phyloP scores from a whole-genome alignment of 192 early-diverging fungal species.

The Coemansia sp. region DNA sequence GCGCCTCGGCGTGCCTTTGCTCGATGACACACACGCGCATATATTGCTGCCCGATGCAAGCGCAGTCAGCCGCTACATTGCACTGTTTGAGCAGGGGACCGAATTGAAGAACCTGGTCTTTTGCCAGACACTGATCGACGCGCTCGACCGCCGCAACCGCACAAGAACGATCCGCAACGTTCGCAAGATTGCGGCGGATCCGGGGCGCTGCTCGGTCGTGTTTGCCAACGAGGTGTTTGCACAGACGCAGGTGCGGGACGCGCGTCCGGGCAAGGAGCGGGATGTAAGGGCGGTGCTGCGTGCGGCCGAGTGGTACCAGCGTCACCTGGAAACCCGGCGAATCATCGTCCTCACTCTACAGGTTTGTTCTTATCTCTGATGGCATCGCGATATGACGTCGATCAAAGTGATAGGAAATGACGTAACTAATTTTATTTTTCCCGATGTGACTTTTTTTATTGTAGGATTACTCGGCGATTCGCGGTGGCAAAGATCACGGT shows the following conservation, averaged over 20 bases:
- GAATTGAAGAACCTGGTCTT: conserved; percentile 62
- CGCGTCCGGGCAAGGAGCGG: conserved; percentile 23
- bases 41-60: conserved; percentile 38
- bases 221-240: conserved; percentile 72
- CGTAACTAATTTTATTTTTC: too few species aligned
- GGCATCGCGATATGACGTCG: conserved; percentile 10
- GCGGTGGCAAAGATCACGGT: too few species aligned
- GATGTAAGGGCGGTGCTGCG: conserved; percentile 59
- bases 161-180: conserved; percentile 61
- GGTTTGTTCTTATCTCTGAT: conserved; percentile 16
- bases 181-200: conserved; percentile 59
- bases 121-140: conserved; percentile 61
- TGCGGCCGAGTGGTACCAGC: conserved; percentile 59
- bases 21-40: neutral
- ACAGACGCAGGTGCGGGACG: conserved; percentile 28
- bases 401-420: neutral
- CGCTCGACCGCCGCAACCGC: conserved; percentile 62
- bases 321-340: conserved; percentile 42
- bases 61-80: conserved; percentile 60
- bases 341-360: conserved; percentile 20
- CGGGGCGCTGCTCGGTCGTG: conserved; percentile 55
- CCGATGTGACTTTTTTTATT: too few species aligned
- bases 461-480: neutral
- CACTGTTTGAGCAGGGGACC: conserved; percentile 67
- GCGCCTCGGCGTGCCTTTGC: conserved; percentile 20